phyloP scores from a whole-genome alignment of 2,329 filamentous ascomycete species.

The Verticillium tricorpus region DNA sequence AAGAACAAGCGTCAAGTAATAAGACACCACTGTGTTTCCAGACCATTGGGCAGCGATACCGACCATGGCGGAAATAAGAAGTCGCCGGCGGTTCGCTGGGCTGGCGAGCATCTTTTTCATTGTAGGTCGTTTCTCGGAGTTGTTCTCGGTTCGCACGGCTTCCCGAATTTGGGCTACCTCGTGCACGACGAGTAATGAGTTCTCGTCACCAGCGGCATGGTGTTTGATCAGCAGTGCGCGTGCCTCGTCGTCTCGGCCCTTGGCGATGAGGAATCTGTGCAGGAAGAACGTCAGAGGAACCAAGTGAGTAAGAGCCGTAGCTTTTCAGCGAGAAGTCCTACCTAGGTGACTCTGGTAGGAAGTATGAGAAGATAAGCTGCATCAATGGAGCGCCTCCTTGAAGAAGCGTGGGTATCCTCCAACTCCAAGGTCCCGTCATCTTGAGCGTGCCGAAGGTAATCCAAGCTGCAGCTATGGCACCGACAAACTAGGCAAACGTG shows the following conservation, averaged over 20 bases:
- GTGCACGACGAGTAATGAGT: slow-evolving; percentile 7
- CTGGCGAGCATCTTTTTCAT: slow-evolving; percentile 19
- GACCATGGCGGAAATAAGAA: slow-evolving; percentile 41
- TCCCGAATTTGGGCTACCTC: slow-evolving; percentile 40
- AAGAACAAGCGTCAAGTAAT: slow-evolving; percentile 41
- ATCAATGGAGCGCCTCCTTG: slow-evolving; percentile 34
- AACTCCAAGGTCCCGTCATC: slow-evolving; percentile 26
- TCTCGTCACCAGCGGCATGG: slow-evolving; percentile 45
- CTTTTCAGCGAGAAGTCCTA: neutral
- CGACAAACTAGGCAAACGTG: slow-evolving; percentile 27
- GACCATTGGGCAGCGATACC: slow-evolving; percentile 50
- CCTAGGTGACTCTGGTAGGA: slow-evolving; percentile 52
- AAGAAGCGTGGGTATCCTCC: slow-evolving; percentile 20
- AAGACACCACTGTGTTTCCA: slow-evolving; percentile 43
- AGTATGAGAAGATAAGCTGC: slow-evolving; percentile 8
- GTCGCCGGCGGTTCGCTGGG: slow-evolving; percentile 33
- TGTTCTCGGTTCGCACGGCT: slow-evolving; percentile 38
- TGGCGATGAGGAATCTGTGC: slow-evolving; percentile 51
- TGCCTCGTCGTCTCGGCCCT: slow-evolving; percentile 47
- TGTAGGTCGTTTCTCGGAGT: neutral
- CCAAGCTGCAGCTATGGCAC: slow-evolving; percentile 24
- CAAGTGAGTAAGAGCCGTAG: neutral
- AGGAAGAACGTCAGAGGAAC: slow-evolving; percentile 13
- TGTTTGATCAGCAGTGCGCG: slow-evolving; percentile 48
- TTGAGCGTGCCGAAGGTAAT: slow-evolving; percentile 22